Base-by-base conservation (phyloP, 352 stramenopile genomes). In the Phytophthora capsici region DNA sequence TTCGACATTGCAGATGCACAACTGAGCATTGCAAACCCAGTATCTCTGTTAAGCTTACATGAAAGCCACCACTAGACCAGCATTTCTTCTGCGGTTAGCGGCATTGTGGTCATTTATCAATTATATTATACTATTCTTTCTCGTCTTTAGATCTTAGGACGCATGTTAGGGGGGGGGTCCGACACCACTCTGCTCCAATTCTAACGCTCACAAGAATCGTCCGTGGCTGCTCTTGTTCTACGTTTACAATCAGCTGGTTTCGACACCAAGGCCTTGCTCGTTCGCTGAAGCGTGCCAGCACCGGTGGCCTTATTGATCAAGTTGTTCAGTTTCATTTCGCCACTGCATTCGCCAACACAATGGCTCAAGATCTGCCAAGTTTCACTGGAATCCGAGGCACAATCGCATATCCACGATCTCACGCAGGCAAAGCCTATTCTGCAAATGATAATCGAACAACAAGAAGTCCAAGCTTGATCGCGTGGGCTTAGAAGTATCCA, bases 291-390 rank as follows among this genome's bases (percentile, higher is more conserved):
- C 17, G 10, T 68, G 43, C 51, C 13, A 41, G 34, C 25, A 28
- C 13, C 12, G 20, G 16, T 19, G 22, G n/a, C n/a, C n/a, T n/a
- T n/a, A n/a, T n/a, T n/a, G n/a, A n/a, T 8, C n/a, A 9, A 28
- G 28, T 69, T 32, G 13, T 52, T 64, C 45, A 45, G 61, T 69
- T 69, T 64, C 61, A 53, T 69, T 55, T 69, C 37, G 43, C 46
- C 2, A 20, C 30, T 30, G 19, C 1, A 23, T 49, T 64, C 40
- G 23, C 28, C 37, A 64, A 30, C 38, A 49, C 52, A 67, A 62
- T 40, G 28, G 28, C 44, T 41, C 30, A 61, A 34, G 16, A 57
- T 63, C 44, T 22, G 34, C 46, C 44, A 22, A 26, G 45, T 63
- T n/a, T 69, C 45, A 55, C 45, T 34, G 23, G 46, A 37, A 63